A percentile compares a stretch with the other conserved stretches of the same genome.
Conservation (phyloP, 2,329 filamentous ascomycete species). For the Tolypocladium tundrense region DNA sequence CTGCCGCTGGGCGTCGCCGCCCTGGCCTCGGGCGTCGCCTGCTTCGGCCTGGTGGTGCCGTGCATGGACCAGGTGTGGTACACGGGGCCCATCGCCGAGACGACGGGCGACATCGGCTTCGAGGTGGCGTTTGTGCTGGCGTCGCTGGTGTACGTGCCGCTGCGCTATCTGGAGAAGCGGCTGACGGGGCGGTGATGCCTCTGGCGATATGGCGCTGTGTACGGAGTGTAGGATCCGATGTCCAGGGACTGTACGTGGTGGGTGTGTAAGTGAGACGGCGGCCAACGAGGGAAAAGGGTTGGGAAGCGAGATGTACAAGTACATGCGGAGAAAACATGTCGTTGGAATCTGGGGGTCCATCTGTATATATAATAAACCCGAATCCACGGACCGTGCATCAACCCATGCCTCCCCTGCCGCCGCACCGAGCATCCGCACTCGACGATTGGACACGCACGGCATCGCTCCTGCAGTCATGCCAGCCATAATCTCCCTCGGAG, state of each 20-base stretch:
- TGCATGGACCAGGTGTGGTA: constrained; percentile 53
- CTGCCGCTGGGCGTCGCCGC: constrained; percentile 38
- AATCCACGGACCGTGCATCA: neutral
- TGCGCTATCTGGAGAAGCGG: constrained; percentile 35
- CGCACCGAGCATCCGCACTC: neutral
- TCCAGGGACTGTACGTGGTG: too few relatives aligned
- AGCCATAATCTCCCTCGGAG: neutral
- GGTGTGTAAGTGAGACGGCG: neutral
- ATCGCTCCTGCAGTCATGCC: neutral
- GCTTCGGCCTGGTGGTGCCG: constrained; percentile 43
- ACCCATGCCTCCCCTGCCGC: neutral
- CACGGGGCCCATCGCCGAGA: constrained; percentile 47
- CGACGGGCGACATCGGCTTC: constrained; percentile 55
- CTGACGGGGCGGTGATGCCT: constrained; percentile 13
- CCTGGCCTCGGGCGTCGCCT: constrained; percentile 32
- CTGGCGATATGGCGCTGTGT: neutral
- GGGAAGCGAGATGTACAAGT: neutral
- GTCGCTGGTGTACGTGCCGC: constrained; percentile 33
- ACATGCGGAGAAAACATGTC: neutral
- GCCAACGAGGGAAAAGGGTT: neutral
- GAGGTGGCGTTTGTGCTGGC: constrained; percentile 49
- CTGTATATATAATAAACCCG: neutral
- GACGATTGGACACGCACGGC: neutral
- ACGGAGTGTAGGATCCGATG: neutral
- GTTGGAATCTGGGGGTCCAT: neutral